Evolutionary conservation across 2,329 filamentous ascomycete genomes (phyloP), one percentile per base, ranked within the genome.

Genomic region (Cladophialophora carrionii): DNA sequence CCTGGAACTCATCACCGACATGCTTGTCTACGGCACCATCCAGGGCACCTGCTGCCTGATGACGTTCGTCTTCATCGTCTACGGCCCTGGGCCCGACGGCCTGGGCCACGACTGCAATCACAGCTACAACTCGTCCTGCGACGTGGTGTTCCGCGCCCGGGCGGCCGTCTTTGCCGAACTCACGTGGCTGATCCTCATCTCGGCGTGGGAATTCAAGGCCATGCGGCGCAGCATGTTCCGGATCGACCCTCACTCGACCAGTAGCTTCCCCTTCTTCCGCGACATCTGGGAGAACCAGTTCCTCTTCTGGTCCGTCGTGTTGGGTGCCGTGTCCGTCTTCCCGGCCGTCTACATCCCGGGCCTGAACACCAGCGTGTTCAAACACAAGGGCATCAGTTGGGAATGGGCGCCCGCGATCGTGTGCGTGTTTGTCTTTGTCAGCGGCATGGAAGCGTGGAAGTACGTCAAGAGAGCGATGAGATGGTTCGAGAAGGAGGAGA

Each of bases 141-240:
- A 82, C 7, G 76, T 79, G 1, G 84, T 87, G 14, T 87, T 89
- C 80, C 85, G 87, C 37, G 90, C 89, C 0, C 86, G 90, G 14
- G 88, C 88, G 1, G 90, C 90, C 0, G 88, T 87, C 2, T 92
- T 91, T 72, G 88, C 87, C 12, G 89, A 86, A 59, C 80, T 92
- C 10, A 91, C 89, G 0, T 92, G 89, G 85, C 86, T 88, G 68
- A 85, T 89, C 2, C 83, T 92, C 3, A 88, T 92, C 76, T 82
- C 90, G 1, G 90, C 90, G 0, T 92, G 90, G 90, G 89, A 92
- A 76, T 88, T 91, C 79, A 84, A 91, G 62, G 84, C 90, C 72
- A 85, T 89, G 78, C 86, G 89, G 17, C 85, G 88, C n/a, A 89
- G 86, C 0, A 87, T 93, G 77, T 92, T 92, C 82, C 80, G 82